Conservation (phyloP, 306 rosid genomes). For the Cicer judaicum region DNA sequence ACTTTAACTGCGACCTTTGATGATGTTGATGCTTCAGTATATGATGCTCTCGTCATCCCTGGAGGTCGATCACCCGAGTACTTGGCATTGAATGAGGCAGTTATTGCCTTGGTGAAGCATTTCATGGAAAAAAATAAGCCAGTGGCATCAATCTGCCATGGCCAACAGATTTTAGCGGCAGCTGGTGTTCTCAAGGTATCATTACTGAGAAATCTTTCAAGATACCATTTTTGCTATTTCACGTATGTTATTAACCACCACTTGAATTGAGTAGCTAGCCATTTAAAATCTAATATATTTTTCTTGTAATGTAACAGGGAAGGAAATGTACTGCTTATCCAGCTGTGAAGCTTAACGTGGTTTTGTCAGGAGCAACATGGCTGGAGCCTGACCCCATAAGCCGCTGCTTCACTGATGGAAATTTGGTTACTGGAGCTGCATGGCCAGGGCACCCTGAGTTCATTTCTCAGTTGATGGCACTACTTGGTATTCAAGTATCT, state of each 20-base stretch:
- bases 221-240: slow-evolving; percentile 1
- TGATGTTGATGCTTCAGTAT: slow-evolving; percentile 61
- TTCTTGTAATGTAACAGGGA: slow-evolving; percentile 55
- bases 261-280: background rate
- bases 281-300: background rate
- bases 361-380: slow-evolving; percentile 77
- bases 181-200: slow-evolving; percentile 84
- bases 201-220: background rate
- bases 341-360: slow-evolving; percentile 76
- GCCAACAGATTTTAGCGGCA: slow-evolving; percentile 85
- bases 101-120: slow-evolving; percentile 50
- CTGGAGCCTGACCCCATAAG: slow-evolving; percentile 85
- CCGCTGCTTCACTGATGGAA: slow-evolving; percentile 84
- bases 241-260: background rate
- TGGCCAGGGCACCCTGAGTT: slow-evolving; percentile 92
- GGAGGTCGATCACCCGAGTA: slow-evolving; percentile 57
- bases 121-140: slow-evolving; percentile 56
- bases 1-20: slow-evolving; percentile 67
- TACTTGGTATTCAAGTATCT: slow-evolving; percentile 65
- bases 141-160: slow-evolving; percentile 60
- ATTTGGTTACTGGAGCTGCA: slow-evolving; percentile 87
- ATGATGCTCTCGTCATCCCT: slow-evolving; percentile 65
- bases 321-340: slow-evolving; percentile 92
- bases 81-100: slow-evolving; percentile 49
- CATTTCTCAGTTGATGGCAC: slow-evolving; percentile 75